Conservation (phyloP, 345 rosid species). For the Salix dunnii region DNA sequence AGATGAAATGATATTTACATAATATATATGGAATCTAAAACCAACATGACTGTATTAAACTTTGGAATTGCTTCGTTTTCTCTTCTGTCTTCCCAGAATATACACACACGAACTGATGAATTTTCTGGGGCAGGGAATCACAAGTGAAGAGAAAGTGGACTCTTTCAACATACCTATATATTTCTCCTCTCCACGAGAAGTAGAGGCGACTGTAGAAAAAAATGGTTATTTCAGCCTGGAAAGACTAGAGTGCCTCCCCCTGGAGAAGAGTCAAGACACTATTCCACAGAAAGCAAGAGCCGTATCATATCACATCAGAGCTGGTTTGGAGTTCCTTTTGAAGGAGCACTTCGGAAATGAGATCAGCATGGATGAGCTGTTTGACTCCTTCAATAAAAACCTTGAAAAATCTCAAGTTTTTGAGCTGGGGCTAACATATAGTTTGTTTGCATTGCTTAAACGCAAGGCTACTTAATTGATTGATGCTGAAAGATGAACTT, state of each 20-base stretch:
- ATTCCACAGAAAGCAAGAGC: neutral
- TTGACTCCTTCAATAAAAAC: neutral
- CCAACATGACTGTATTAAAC: too few relatives aligned
- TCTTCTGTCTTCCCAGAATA: too few relatives aligned
- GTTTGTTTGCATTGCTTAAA: neutral
- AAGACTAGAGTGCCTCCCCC: neutral
- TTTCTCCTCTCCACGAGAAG: neutral
- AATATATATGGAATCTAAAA: neutral
- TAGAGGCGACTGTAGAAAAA: neutral
- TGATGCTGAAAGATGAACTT: too few relatives aligned
- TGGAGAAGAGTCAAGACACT: neutral
- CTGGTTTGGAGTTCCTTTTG: neutral
- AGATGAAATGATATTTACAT: too few relatives aligned
- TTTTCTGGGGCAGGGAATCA: neutral
- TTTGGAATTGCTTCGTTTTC: too few relatives aligned
- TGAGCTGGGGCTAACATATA: neutral
- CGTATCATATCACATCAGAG: neutral
- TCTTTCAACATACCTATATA: slow-evolving; percentile 11
- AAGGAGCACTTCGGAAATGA: slow-evolving; percentile 1
- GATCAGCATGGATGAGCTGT: neutral
- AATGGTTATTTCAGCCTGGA: slow-evolving; percentile 6
- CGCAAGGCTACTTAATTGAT: neutral
- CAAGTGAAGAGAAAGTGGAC: slow-evolving; percentile 4
- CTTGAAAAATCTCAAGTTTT: neutral
- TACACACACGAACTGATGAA: too few relatives aligned